Evolutionary conservation across 129 eudicot species (phyloP), one percentile per base, ranked within the genome.

Genomic region (Artemisia annua): DNA sequence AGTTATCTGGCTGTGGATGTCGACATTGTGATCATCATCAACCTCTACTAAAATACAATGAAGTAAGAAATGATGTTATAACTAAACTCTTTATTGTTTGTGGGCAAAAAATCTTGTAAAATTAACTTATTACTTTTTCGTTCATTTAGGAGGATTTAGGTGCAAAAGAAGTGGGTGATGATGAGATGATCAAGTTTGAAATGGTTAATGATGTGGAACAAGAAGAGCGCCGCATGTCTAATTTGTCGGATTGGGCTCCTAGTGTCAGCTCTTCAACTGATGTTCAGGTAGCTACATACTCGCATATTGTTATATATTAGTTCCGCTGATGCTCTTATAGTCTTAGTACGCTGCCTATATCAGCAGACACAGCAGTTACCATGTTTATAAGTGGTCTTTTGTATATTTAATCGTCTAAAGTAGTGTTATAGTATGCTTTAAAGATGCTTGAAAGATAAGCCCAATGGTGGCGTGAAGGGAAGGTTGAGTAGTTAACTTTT

Each of bases 171-270:
- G 69, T 48, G 3, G 49, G 39, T 19, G 79, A 70, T 20, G 83
- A 78, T 48, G 83, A 80, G 9, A 72, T 65, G 75, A 73, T 78
- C 16, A 77, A 79, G 32, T 80, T 46, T 61, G 76, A 85, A 60
- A 39, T 56, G 52, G 75, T 80, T 16, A 67, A 67, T 75, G 78
- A 70, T 20, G 85, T 24, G 14, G 90, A 88, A 81, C 96, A 83
- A 80, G 98, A 93, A 82, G 98, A 90, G 51, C 97, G 96, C 1
- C 95, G 98, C 19, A 85, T 93, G 91, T 93, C 98, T 68, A 91
- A 84, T 79, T 75, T 87, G 66, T 93, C 98, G 2, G 98, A 93
- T 79, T 93, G 96, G 96, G 92, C 96, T 67, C 85, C 96, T 0
- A 93, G 96, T 75, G 83, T 85, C 61, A 67, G 81, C 68, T 93